Percentiles rank a stretch among this genome's conserved stretches.
These are phyloP conservation scores for Mycena sanguinolenta DNA, from an alignment of 768 basidiomycete genomes.

Conservation along the genomic window DNA sequence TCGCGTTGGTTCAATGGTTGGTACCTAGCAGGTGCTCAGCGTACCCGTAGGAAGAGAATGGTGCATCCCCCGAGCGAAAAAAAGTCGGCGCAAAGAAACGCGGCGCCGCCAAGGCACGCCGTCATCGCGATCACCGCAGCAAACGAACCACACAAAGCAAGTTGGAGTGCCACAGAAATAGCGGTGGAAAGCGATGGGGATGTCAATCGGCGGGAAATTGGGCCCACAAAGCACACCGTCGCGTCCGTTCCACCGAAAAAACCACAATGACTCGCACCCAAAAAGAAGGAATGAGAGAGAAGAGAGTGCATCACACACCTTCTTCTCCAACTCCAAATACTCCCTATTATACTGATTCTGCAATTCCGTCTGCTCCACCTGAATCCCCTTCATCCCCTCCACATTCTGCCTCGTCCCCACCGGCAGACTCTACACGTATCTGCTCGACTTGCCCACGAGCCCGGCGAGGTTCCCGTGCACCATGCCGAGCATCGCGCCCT, in stretches of 20 bases:
- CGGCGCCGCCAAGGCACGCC: too few relatives aligned
- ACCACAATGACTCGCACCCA: neutral
- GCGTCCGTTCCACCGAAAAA: neutral
- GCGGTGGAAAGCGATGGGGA: too few relatives aligned
- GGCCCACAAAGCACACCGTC: too few relatives aligned
- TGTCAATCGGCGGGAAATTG: too few relatives aligned
- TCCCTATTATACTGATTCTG: constrained; percentile 96
- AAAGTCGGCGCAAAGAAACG: too few relatives aligned
- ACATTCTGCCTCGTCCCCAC: constrained; percentile 84
- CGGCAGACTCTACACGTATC: constrained; percentile 93
- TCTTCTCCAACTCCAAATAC: constrained; percentile 96
- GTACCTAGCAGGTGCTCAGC: too few relatives aligned
- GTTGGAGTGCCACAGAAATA: too few relatives aligned
- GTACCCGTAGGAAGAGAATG: too few relatives aligned
- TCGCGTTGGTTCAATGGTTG: too few relatives aligned
- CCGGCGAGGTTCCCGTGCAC: constrained; percentile 90
- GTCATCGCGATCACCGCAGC: too few relatives aligned
- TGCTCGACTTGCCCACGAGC: constrained; percentile 92
- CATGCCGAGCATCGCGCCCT: constrained; percentile 83
- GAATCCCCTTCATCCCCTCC: constrained; percentile 94
- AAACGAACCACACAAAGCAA: too few relatives aligned
- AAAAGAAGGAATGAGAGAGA: neutral
- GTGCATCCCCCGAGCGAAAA: too few relatives aligned
- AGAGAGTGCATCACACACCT: constrained; percentile 63
- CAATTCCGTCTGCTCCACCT: constrained; percentile 89